Base-by-base conservation (phyloP, 176 grass and related monocot genomes). In the sorghum (Sorghum bicolor) region DNA sequence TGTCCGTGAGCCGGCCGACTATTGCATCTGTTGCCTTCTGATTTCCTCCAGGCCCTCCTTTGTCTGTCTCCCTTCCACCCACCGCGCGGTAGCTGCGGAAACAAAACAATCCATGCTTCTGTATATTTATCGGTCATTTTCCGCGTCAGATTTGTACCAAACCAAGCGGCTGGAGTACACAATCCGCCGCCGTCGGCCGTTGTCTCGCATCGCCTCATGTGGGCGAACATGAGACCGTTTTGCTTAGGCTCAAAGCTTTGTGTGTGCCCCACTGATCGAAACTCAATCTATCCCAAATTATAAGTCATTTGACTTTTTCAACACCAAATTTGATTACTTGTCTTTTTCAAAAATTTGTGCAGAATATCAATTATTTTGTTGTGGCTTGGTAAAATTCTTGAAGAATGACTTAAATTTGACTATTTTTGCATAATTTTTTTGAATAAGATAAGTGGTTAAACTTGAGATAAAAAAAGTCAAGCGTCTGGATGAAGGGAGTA, bases 111-210 rank as follows among this genome's bases (percentile, higher is more conserved):
- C 66, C 82, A 69, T 70, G 67, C 36, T 83, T 70, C 47, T 70
- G 83, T 78, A 83, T 75, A 80, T 62, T 80, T 60, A 60, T 29
- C 17, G 10, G 31, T 8, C 63, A 25, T 62, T 76, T 15, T 15
- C 26, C 64, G 41, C 58, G 64, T 60, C 75, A 48, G 61, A 87
- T 75, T 74, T 90, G 68, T 86, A 83, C 55, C 47, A 68, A 48
- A 78, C 33, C 28, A 43, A 73, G 15, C 64, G 39, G 40, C 43
- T 20, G 65, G 65, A 22, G 19, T 12, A 2, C 32, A 2, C 8
- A 40, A 9, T 30, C 52, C 24, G 38, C 29, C 48, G 44, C 38
- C 38, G 43, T 0, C 43, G 44, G 44, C 53, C 53, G 53, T 57
- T 0, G 52, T 55, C 52, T n/a, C 7, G 20, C 5, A 10, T 60